phyloP scores from a whole-genome alignment of 768 basidiomycete species.

The Leccinum subgranulosum region DNA sequence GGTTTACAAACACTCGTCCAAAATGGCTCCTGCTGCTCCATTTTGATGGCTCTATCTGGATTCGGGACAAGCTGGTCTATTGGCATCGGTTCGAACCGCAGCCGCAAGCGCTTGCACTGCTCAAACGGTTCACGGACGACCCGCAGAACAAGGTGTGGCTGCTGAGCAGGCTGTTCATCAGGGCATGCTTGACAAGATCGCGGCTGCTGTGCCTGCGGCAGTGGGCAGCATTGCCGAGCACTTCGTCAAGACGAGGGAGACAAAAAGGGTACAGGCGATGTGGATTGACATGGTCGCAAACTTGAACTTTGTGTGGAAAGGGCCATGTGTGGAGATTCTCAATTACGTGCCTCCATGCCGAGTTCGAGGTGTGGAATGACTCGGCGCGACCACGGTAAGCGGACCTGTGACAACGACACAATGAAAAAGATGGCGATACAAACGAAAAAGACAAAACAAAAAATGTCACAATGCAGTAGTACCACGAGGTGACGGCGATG shows the following conservation, averaged over 20 bases:
- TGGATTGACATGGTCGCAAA: slow-evolving; percentile 85
- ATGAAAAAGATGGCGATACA: no score
- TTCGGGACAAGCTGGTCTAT: slow-evolving; percentile 47
- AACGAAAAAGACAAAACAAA: no score
- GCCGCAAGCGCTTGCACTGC: slow-evolving; percentile 39
- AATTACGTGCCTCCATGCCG: slow-evolving; percentile 60
- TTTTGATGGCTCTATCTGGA: slow-evolving; percentile 80
- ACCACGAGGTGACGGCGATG: no score
- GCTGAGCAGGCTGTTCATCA: slow-evolving; percentile 68
- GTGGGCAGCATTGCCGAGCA: slow-evolving; percentile 88
- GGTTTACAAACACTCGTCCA: slow-evolving; percentile 54
- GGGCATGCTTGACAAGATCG: slow-evolving; percentile 62
- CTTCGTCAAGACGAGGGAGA: slow-evolving; percentile 59
- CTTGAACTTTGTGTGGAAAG: slow-evolving; percentile 79
- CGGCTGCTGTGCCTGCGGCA: slow-evolving; percentile 49
- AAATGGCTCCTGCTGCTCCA: slow-evolving; percentile 71
- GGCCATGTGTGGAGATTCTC: slow-evolving; percentile 75
- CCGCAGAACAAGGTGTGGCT: slow-evolving; percentile 77
- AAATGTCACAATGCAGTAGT: no score
- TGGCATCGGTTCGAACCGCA: slow-evolving; percentile 40
- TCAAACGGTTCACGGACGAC: slow-evolving; percentile 61
- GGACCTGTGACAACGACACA: no score
- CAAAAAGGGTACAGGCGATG: slow-evolving; percentile 29
- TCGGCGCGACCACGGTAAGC: no score
- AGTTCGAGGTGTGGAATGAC: background rate